Base-by-base conservation (phyloP, 163 green algal species). In the Scenedesmus sp. region DNA sequence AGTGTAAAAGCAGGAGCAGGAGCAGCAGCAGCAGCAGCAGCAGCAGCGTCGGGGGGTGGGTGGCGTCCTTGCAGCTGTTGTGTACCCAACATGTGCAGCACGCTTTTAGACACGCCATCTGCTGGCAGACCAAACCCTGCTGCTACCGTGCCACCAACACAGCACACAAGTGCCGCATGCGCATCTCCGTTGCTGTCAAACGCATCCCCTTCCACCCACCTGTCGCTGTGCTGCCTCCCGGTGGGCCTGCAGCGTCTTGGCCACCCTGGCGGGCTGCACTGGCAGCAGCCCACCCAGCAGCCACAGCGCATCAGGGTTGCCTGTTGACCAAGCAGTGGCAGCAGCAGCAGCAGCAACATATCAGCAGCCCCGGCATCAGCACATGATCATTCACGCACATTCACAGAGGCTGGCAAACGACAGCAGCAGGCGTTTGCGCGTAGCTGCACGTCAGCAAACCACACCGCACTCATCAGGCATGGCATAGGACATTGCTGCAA, bases 261-360 rank as follows among this genome's bases (percentile, higher is more conserved):
- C 97, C 80, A 99, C 93, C 93, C 97, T 93, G 92, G 98, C 93
- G 15, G 86, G 85, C 59, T 93, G 87, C 42, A 91, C 89, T 6
- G 93, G 91, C 85, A 96, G 94, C 90, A 98, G 94, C 56, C 93
- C 87, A 7, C 94, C 95, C 89, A 98, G 92, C 80, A 98, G 91
- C 94, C 97, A 56, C 65, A 89, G 61, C 79, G 85, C 79, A 81
- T 91, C 85, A 72, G 30, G 15, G 43, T 92, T 88, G 61, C 61
- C 43, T 81, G 68, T 46, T 22, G n/a, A 16, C 30, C 0, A 35
- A 81, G 1, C 72, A 81, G 61, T 22, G 15, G 61, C 83, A 81
- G 59, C 22, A 56, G 16, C 18, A 81, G 30, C 61, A 40, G 4
- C 0, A 40, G 65, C 7, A 33, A 37, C 7, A 20, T 56, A 10